Conservation (phyloP, 108 stramenopile genomes). For the Pseudonitzschia multiseries region DNA sequence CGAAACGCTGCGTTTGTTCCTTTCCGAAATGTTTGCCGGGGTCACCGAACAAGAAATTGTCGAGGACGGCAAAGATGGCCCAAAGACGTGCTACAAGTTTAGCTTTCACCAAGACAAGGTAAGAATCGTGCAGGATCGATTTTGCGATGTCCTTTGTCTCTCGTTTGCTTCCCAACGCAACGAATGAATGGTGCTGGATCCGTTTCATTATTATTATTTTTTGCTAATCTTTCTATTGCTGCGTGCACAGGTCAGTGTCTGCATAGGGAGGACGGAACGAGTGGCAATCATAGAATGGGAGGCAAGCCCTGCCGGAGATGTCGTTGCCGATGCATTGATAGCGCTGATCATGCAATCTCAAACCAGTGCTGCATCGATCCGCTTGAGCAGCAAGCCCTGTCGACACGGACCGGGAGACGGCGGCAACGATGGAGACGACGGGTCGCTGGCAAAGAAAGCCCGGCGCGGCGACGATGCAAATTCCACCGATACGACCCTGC, state of each 20-base stretch:
- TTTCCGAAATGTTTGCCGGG: conserved; percentile 82
- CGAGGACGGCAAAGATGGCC: conserved; percentile 30
- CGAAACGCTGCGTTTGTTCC: conserved; percentile 68
- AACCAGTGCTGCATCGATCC: conserved; percentile 84
- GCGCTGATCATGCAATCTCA: conserved; percentile 91
- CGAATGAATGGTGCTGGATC: too few species aligned
- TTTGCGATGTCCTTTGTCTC: background rate
- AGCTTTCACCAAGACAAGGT: conserved; percentile 67
- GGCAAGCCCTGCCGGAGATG: conserved; percentile 88
- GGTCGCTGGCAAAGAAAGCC: conserved; percentile 35
- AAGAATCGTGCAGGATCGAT: background rate
- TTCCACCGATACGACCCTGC: conserved; percentile 47
- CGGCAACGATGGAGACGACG: conserved; percentile 30
- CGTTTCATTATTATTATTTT: too few species aligned
- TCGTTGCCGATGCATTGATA: conserved; percentile 91
- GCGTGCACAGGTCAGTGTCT: conserved; percentile 48
- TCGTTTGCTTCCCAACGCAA: too few species aligned
- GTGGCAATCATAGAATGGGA: conserved; percentile 85
- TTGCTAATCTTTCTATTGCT: background rate
- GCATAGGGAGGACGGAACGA: conserved; percentile 58
- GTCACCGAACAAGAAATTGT: conserved; percentile 48
- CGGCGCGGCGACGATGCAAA: conserved; percentile 2
- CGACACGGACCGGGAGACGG: conserved; percentile 49
- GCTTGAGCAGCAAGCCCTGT: conserved; percentile 84
- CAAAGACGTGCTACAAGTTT: conserved; percentile 42